Conservation (phyloP, 2,329 filamentous ascomycete genomes). For the Ambrosiella beaveri region DNA sequence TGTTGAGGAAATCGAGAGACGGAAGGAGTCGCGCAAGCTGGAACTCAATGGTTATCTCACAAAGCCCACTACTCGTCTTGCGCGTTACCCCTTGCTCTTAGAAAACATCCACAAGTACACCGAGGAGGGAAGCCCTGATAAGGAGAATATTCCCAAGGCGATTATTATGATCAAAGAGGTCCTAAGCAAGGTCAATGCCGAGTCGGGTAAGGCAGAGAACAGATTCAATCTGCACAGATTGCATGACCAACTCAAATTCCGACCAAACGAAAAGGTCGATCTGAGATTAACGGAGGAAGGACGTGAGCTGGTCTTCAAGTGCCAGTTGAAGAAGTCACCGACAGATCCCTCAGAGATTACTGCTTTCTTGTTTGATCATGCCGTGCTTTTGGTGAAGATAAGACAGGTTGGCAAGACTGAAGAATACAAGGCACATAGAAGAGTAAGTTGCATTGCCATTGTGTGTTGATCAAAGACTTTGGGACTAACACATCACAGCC, state of each 20-base stretch:
- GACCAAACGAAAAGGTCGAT: slow-evolving; percentile 78
- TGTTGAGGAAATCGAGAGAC: slow-evolving; percentile 86
- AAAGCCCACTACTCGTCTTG: slow-evolving; percentile 88
- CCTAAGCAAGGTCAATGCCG: slow-evolving; percentile 73
- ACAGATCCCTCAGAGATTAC: slow-evolving; percentile 81
- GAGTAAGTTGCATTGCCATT: slow-evolving; percentile 24
- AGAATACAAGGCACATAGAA: slow-evolving; percentile 86
- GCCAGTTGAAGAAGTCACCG: slow-evolving; percentile 77
- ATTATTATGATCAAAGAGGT: slow-evolving; percentile 75
- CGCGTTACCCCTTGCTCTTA: slow-evolving; percentile 78
- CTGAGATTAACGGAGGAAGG: slow-evolving; percentile 86
- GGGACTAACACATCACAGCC: slow-evolving; percentile 33
- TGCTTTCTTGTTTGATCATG: slow-evolving; percentile 91
- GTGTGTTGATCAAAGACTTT: neutral
- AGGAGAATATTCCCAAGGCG: slow-evolving; percentile 80
- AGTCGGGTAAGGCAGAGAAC: slow-evolving; percentile 94
- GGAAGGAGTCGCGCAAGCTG: slow-evolving; percentile 91
- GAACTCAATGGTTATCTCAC: slow-evolving; percentile 96
- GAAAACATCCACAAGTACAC: slow-evolving; percentile 89
- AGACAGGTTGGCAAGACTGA: slow-evolving; percentile 88
- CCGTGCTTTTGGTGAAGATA: slow-evolving; percentile 74
- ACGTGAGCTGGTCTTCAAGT: slow-evolving; percentile 86
- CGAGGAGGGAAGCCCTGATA: slow-evolving; percentile 63
- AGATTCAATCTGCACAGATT: slow-evolving; percentile 87
- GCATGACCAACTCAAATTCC: slow-evolving; percentile 82